These are phyloP conservation scores for Triadica sebifera DNA, from an alignment of 345 rosid genomes.

Conservation along the genomic window DNA sequence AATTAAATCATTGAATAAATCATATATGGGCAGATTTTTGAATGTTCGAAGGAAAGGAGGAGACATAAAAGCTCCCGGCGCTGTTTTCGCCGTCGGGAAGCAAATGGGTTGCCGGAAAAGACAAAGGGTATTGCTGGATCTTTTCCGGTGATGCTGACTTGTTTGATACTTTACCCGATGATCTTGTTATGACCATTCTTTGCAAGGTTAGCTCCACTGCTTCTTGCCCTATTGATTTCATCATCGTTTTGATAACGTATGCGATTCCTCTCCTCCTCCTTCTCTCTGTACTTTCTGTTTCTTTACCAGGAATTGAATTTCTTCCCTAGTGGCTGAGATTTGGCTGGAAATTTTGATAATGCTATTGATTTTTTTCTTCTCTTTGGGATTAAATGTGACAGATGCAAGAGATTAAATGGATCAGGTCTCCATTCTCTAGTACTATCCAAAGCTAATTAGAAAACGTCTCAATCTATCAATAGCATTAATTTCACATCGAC, in stretches of 20 bases:
- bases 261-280: constrained; percentile 6
- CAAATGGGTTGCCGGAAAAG: constrained; percentile 35
- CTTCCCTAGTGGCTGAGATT: constrained; percentile 5
- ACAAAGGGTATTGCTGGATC: constrained; percentile 33
- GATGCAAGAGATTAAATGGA: constrained; percentile 78
- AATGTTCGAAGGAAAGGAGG: constrained; percentile 7
- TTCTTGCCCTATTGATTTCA: constrained; percentile 64
- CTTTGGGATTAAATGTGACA: constrained; percentile 31
- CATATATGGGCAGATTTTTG: no score
- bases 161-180: constrained; percentile 72
- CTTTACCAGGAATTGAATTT: no score
- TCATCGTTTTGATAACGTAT: constrained; percentile 67
- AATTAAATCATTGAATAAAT: no score
- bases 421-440: constrained; percentile 55
- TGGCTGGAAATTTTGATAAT: background rate
- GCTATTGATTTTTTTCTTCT: background rate
- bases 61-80: background rate
- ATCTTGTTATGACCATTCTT: constrained; percentile 66
- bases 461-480: no score
- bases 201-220: constrained; percentile 59
- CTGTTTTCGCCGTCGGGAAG: constrained; percentile 17
- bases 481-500: no score
- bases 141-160: constrained; percentile 32
- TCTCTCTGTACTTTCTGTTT: no score
- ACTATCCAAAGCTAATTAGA: constrained; percentile 56